Conservation (phyloP, 2,329 filamentous ascomycete species). For the Biscogniauxia mediterranea region DNA sequence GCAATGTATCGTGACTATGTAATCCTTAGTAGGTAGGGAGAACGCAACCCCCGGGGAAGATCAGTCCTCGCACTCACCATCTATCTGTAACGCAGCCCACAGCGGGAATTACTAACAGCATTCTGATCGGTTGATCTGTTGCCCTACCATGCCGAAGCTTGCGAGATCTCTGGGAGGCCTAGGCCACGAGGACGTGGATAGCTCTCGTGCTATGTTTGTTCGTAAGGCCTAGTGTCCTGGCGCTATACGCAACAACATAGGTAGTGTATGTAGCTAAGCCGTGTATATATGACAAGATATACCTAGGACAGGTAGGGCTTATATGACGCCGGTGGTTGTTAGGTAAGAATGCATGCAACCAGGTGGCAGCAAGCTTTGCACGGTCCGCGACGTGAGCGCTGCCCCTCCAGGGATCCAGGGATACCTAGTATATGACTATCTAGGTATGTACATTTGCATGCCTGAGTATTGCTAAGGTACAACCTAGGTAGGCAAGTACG, state of each 20-base stretch:
- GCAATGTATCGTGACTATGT: background rate
- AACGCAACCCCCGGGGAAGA: background rate
- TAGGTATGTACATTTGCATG: background rate
- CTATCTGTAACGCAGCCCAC: background rate
- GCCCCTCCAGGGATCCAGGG: no score
- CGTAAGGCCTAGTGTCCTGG: background rate
- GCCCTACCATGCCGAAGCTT: background rate
- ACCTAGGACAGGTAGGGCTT: background rate
- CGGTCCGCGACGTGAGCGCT: background rate
- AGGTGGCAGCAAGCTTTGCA: background rate
- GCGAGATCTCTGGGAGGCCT: background rate
- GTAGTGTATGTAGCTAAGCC: no score
- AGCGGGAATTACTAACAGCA: background rate
- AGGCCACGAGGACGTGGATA: background rate
- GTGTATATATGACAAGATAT: background rate
- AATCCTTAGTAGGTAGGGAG: no score
- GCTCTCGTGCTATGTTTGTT: background rate
- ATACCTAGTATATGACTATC: no score
- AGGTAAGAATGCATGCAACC: background rate
- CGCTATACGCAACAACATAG: background rate
- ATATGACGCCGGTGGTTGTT: background rate
- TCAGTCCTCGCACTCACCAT: background rate
- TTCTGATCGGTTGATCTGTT: background rate
- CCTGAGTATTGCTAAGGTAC: background rate
- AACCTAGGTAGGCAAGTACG: background rate